A percentile compares a stretch with the other conserved stretches of the same genome.
Evolutionary conservation across 1,284 basidiomycete species (phyloP).

Genomic region (Schizophyllum commune): DNA sequence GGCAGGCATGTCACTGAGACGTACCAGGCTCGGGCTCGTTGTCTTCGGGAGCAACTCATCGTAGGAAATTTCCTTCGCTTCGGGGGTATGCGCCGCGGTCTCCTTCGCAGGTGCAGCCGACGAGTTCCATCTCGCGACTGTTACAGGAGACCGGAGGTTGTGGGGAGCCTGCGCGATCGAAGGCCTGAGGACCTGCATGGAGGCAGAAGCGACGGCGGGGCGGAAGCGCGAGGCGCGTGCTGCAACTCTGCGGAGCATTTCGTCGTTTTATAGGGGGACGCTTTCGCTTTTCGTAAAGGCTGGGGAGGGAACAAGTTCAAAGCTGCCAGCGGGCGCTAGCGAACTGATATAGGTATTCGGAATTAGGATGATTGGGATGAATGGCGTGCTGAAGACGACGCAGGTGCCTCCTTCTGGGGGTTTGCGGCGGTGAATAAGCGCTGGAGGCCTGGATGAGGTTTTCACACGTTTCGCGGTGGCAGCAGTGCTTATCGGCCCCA

Average conservation of each 20-base stretch:
- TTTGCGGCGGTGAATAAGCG: neutral
- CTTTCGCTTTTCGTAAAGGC: no score
- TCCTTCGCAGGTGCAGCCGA: neutral
- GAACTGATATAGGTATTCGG: neutral
- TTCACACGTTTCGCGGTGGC: no score
- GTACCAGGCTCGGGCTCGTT: slow-evolving; percentile 70
- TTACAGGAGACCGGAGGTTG: neutral
- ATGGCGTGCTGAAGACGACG: neutral
- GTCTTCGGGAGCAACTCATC: slow-evolving; percentile 72
- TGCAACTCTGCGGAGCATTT: neutral
- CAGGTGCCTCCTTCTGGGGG: neutral
- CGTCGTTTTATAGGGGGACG: neutral
- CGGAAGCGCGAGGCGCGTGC: neutral
- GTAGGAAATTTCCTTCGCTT: slow-evolving; percentile 65
- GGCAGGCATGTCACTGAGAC: slow-evolving; percentile 19
- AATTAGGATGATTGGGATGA: neutral
- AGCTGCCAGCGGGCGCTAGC: neutral
- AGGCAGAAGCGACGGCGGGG: neutral
- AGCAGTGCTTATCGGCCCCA: no score
- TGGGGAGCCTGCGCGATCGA: neutral
- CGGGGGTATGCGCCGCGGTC: slow-evolving; percentile 9
- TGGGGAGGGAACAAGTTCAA: neutral
- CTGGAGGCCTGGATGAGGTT: neutral
- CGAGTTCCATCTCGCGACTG: neutral
- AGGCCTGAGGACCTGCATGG: neutral